Evolutionary conservation across 495 filamentous ascomycete genomes (phyloP).

Genomic region (Neurospora sp.): DNA sequence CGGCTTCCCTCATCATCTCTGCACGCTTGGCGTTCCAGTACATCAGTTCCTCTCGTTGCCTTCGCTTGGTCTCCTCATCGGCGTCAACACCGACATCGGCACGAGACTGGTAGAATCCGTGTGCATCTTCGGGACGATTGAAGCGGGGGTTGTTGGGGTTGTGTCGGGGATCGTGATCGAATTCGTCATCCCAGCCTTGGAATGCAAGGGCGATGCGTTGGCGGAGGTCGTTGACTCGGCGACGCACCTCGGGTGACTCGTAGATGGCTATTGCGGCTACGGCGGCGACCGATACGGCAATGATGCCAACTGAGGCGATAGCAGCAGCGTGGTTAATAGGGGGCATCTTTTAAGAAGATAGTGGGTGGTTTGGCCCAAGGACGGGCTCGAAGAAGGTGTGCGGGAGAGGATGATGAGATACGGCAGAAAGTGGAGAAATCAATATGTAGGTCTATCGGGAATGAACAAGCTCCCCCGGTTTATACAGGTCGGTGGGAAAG

Average conservation of each 20-base stretch:
- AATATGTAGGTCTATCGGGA: neutral
- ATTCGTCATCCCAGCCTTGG: constrained; percentile 66
- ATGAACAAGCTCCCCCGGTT: neutral
- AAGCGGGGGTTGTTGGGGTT: constrained; percentile 41
- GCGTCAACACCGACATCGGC: constrained; percentile 53
- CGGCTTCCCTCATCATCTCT: constrained; percentile 25
- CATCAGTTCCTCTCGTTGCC: constrained; percentile 63
- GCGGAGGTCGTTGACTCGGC: constrained; percentile 64
- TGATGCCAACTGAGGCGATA: constrained; percentile 57
- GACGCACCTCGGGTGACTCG: constrained; percentile 70
- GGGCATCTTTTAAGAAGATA: constrained; percentile 18
- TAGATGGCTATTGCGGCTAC: constrained; percentile 80
- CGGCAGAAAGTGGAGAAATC: neutral
- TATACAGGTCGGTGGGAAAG: neutral
- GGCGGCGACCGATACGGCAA: constrained; percentile 64
- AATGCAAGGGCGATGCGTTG: constrained; percentile 70
- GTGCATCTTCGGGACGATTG: constrained; percentile 49
- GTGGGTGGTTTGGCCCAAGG: neutral
- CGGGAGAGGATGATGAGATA: neutral
- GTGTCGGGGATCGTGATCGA: constrained; percentile 28
- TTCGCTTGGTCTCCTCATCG: constrained; percentile 54
- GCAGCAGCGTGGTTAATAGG: constrained; percentile 39
- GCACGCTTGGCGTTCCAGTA: constrained; percentile 48
- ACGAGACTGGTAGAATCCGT: constrained; percentile 41
- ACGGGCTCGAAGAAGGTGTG: neutral